Percentiles rank a stretch among this genome's conserved stretches.
These are phyloP conservation scores for Aspergillus piperis DNA, from an alignment of 2,329 filamentous ascomycete species.

Conservation along the genomic window DNA sequence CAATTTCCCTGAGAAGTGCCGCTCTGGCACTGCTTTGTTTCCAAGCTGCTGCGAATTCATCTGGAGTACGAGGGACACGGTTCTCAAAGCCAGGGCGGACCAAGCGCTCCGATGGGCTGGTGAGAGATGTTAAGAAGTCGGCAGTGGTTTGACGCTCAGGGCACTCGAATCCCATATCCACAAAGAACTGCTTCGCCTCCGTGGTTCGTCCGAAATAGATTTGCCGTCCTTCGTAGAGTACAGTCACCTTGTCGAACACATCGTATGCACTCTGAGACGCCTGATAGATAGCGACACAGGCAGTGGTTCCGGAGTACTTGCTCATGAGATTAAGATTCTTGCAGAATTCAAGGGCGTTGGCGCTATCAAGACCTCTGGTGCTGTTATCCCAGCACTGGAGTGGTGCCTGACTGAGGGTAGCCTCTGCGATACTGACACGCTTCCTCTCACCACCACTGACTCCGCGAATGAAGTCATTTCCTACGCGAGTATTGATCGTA, in stretches of 20 bases:
- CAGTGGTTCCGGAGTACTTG: slow-evolving; percentile 51
- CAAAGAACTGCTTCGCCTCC: slow-evolving; percentile 64
- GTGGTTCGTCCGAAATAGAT: slow-evolving; percentile 69
- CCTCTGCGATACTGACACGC: slow-evolving; percentile 62
- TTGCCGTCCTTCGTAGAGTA: slow-evolving; percentile 70
- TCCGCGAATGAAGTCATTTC: slow-evolving; percentile 60
- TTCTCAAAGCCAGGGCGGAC: slow-evolving; percentile 60
- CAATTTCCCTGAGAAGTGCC: slow-evolving; percentile 40
- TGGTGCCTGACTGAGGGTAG: slow-evolving; percentile 49
- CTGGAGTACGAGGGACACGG: slow-evolving; percentile 63
- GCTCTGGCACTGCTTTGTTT: slow-evolving; percentile 50
- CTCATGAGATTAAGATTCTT: slow-evolving; percentile 53
- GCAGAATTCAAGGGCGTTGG: slow-evolving; percentile 60
- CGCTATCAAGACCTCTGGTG: slow-evolving; percentile 53
- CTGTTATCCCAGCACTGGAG: slow-evolving; percentile 52
- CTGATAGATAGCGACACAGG: slow-evolving; percentile 54
- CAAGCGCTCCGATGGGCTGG: slow-evolving; percentile 60
- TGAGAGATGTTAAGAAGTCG: slow-evolving; percentile 69
- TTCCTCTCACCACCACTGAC: slow-evolving; percentile 64
- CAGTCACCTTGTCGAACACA: slow-evolving; percentile 67
- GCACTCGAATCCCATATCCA: slow-evolving; percentile 66
- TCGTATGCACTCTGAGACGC: slow-evolving; percentile 41
- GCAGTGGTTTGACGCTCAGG: slow-evolving; percentile 65
- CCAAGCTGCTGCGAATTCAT: slow-evolving; percentile 64
- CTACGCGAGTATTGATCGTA: slow-evolving; percentile 52